phyloP scores from a whole-genome alignment of 129 eudicot species.

The Saussurea involucrata region DNA sequence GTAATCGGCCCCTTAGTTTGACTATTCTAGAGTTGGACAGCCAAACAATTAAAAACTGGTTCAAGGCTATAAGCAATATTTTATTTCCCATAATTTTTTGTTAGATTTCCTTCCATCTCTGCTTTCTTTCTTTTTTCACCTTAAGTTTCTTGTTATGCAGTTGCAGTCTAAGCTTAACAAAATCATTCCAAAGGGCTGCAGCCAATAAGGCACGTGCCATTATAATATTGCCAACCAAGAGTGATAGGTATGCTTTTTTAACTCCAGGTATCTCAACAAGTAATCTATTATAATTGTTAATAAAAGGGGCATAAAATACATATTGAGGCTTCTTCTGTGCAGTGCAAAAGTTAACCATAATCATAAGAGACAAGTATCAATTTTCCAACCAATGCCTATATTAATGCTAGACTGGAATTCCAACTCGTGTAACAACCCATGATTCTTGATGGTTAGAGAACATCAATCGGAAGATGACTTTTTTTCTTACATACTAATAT shows the following conservation, averaged over 20 bases:
- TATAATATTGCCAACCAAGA: conserved; percentile 86
- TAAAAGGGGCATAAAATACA: too few species aligned
- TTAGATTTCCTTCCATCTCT: not conserved
- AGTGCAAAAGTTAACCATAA: not conserved
- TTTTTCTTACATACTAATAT: not conserved
- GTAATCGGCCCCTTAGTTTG: too few species aligned
- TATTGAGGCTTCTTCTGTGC: not conserved
- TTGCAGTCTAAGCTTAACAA: conserved; percentile 85
- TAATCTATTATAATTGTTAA: not conserved
- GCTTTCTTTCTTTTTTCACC: conserved; percentile 18
- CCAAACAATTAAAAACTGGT: too few species aligned
- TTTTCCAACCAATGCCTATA: not conserved
- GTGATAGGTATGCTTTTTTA: conserved; percentile 57
- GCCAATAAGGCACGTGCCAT: conserved; percentile 93
- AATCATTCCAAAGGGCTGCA: conserved; percentile 98
- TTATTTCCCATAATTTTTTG: not conserved
- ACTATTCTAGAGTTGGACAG: too few species aligned
- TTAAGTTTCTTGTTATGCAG: conserved; percentile 40
- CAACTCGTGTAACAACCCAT: not conserved
- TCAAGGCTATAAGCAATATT: not conserved
- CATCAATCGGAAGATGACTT: not conserved
- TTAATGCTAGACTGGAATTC: too few species aligned
- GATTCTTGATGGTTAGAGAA: not conserved
- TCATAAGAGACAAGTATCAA: not conserved
- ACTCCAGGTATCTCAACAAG: not conserved